Base-by-base conservation (phyloP, 192 early-diverging fungal genomes). In the Umbelopsis sp. region DNA sequence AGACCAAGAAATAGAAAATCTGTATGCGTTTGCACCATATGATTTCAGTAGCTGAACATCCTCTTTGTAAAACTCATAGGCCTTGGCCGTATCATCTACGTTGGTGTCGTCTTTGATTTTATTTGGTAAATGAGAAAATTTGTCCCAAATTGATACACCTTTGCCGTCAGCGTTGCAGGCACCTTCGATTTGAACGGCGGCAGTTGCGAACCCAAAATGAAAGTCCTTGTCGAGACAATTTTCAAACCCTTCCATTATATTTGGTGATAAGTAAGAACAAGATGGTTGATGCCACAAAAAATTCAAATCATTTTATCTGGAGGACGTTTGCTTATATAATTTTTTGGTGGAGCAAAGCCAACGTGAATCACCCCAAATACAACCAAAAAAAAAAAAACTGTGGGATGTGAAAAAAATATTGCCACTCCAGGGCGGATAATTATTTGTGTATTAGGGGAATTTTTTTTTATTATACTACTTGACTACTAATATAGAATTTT, bases 151-250 rank as follows among this genome's bases (percentile, higher is more conserved):
- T 7, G 83, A 71, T 12, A 56, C 59, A 41, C 82, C 83, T 43
- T 74, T 71, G 25, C 85, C 82, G 66, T 71, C 82, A n/a, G 16
- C 85, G 45, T 86, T 69, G 20, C 69, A 68, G 16, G 44, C 75
- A 70, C 82, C 82, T 80, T 84, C 82, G 41, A 85, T 72, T 47
- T 84, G 82, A 65, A 73, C 78, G 25, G 82, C 68, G 11, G 82
- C 65, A 22, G 84, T 82, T 50, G 78, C 75, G 21, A 22, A 26
- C n/a, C 50, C 66, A 29, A 67, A 76, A 16, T 54, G 17, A 50
- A 76, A 76, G 14, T 74, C 29, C 1, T 22, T 44, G 78, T 78
- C 47, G 16, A 49, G n/a, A 49, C 47, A n/a, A 21, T 49, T 17
- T 49, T 17, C 47, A 17, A 49, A 4, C 0, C 2, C 47, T 5